These are phyloP conservation scores for Colletotrichum lini DNA, from an alignment of 2,329 filamentous ascomycete species.

Conservation along the genomic window DNA sequence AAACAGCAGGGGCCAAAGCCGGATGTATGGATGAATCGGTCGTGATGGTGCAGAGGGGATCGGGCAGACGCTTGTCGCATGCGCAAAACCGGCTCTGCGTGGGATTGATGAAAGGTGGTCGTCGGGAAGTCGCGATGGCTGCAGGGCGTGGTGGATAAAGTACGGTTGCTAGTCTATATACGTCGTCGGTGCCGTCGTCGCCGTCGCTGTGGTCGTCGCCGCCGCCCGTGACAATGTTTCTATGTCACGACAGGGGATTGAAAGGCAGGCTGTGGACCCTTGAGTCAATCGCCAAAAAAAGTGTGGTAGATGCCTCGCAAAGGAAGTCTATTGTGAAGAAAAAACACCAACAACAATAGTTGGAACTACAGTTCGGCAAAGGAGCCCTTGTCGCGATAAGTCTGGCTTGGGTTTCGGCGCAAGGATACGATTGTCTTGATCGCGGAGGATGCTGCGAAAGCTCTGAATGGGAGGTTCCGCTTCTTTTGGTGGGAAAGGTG, in stretches of 20 bases:
- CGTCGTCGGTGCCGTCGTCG: neutral
- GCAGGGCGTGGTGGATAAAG: conserved; percentile 16
- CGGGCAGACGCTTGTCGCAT: conserved; percentile 22
- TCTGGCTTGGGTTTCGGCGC: conserved; percentile 37
- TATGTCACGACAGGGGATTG: conserved; percentile 27
- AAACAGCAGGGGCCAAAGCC: conserved; percentile 5
- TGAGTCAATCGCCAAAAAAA: conserved; percentile 38
- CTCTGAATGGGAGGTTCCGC: conserved; percentile 37
- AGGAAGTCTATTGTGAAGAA: conserved; percentile 35
- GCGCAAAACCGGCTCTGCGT: conserved; percentile 13
- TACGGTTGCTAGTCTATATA: conserved; percentile 26
- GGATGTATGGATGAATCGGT: conserved; percentile 11
- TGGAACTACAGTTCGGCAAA: conserved; percentile 31
- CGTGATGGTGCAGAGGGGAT: conserved; percentile 11
- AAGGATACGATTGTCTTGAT: conserved; percentile 38
- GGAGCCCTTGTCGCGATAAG: conserved; percentile 39
- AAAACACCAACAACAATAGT: conserved; percentile 28
- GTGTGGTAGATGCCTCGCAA: conserved; percentile 29
- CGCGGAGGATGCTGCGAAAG: conserved; percentile 32
- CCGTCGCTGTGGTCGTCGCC: conserved; percentile 1
- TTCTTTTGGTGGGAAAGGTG: conserved; percentile 36
- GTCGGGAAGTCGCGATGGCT: conserved; percentile 28
- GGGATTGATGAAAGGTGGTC: conserved; percentile 7
- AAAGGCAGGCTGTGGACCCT: conserved; percentile 31
- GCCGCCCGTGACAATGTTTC: neutral